Evolutionary conservation across 2,329 filamentous ascomycete species (phyloP).

Genomic region (Periconia macrospinosa): DNA sequence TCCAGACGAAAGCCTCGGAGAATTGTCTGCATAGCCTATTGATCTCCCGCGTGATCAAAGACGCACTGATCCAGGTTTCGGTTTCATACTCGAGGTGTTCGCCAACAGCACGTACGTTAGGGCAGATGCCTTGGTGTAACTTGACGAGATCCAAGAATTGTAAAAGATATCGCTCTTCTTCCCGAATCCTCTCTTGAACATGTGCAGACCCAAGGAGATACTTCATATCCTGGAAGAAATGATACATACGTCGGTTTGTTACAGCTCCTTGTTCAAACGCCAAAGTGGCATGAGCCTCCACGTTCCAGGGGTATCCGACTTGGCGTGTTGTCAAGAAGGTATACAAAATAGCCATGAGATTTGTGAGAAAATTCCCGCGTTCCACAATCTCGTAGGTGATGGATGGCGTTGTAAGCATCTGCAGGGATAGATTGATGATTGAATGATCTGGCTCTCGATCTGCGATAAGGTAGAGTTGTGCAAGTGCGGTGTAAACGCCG

Average conservation of each 20-base stretch:
- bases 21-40: constrained; percentile 89
- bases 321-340: constrained; percentile 96
- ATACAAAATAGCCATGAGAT: constrained; percentile 92
- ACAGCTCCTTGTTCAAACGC: constrained; percentile 94
- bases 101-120: constrained; percentile 86
- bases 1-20: constrained; percentile 79
- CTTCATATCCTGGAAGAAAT: constrained; percentile 94
- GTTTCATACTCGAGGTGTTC: constrained; percentile 99
- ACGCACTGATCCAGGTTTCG: constrained; percentile 96
- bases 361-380: constrained; percentile 92
- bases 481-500: constrained; percentile 88
- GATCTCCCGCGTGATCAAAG: constrained; percentile 90
- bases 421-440: constrained; percentile 94
- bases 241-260: constrained; percentile 92
- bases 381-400: constrained; percentile 96
- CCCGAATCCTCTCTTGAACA: constrained; percentile 81
- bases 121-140: constrained; percentile 94
- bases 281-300: constrained; percentile 81
- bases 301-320: constrained; percentile 89
- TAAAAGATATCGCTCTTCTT: constrained; percentile 82
- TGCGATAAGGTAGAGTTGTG: constrained; percentile 92
- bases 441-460: constrained; percentile 97
- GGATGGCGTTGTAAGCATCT: constrained; percentile 94
- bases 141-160: constrained; percentile 97
- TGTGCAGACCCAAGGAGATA: constrained; percentile 87